Evolutionary conservation across 352 stramenopile genomes (phyloP), one percentile per base, ranked within the genome.

Genomic region (Globisporangium irregulare): DNA sequence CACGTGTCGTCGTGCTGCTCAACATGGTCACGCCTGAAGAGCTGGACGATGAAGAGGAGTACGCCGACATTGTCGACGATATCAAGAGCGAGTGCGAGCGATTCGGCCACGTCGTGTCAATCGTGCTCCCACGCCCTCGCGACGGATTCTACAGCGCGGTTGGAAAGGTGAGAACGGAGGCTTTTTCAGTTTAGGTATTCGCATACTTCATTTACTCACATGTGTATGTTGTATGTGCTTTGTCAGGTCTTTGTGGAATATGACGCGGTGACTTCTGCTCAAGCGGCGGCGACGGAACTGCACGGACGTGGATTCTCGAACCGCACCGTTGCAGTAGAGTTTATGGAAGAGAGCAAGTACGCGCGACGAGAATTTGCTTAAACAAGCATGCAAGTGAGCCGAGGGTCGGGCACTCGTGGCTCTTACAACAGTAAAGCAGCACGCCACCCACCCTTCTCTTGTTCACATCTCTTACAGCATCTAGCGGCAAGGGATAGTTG

Each of bases 1-100:
- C 83, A 66, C 82, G 83, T 27, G 89, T 98, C 38, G 78, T 99
- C 58, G 93, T 99, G 18, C 80, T 99, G 69, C 85, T 95, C 20
- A 99, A 99, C 76, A 99, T 99, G 97, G 95, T 99, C 1, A 97
- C 86, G 24, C 80, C 97, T 7, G 94, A 99, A 67, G 97, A 99
- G 77, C 83, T 99, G 3, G 77, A 90, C 9, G 95, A 98, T 57
- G 89, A 98, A 18, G 90, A 98, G 41, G 96, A 99, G 71, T 98
- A 98, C 70, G 80, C 81, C 53, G 97, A 98, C 71, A 97, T 99
- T 68, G 70, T 93, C 60, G 93, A 98, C 70, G 98, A 99, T 75
- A 98, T 99, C 59, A 89, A 94, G 70, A 91, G 96, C 56, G 98
- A 99, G 77, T 98, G 94, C 69, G 85, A 91, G 38, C 97, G 98